Base-by-base conservation (phyloP, 1,284 basidiomycete species). In the Phellopilus nigrolimitatus region DNA sequence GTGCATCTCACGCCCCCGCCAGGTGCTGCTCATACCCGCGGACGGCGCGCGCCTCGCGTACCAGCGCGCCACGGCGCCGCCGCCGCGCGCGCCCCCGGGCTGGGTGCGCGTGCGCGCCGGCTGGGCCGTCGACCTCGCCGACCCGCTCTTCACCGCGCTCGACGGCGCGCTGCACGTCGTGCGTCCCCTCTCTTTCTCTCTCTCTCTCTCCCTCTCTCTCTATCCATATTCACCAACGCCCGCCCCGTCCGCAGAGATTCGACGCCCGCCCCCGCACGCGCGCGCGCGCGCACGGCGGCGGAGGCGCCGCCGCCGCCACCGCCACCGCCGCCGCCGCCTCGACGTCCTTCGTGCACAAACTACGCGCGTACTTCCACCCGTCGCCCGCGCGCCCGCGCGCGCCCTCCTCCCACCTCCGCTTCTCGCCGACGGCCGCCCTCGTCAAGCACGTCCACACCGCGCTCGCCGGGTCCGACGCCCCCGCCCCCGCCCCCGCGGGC, bases 171-270 rank as follows among this genome's bases (percentile, higher is more conserved):
- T 50, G 15, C 49, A 50, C 21, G 30, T 50, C 28, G 49, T 50
- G 28, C 30, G 49, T 43, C 19, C n/a, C 17, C 10, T 38, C 31
- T 38, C n/a, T 19, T 13, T 38, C 31, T 15, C 17, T 42, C 21
- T 19, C 10, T 12, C 5, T 19, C 5, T 42, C 24, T 6, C 19
- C 24, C 15, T 46, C 13, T 13, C 2, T 7, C 9, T 28, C n/a
- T n/a, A n/a, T n/a, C n/a, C n/a, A n/a, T 46, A 33, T 27, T 19
- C 34, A 13, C 17, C 21, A 6, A 15, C 2, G 13, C 13, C 10
- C n/a, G n/a, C n/a, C n/a, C n/a, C n/a, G n/a, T n/a, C n/a, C n/a
- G 9, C 33, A 47, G 45, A 47, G 37, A 47, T 36, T 47, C 45
- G 45, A 47, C 24, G 10, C 45, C 3, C 45, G 45, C 19, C 33